These are phyloP conservation scores for Schizophyllum commune DNA, from an alignment of 1,284 basidiomycete species.

Conservation along the genomic window DNA sequence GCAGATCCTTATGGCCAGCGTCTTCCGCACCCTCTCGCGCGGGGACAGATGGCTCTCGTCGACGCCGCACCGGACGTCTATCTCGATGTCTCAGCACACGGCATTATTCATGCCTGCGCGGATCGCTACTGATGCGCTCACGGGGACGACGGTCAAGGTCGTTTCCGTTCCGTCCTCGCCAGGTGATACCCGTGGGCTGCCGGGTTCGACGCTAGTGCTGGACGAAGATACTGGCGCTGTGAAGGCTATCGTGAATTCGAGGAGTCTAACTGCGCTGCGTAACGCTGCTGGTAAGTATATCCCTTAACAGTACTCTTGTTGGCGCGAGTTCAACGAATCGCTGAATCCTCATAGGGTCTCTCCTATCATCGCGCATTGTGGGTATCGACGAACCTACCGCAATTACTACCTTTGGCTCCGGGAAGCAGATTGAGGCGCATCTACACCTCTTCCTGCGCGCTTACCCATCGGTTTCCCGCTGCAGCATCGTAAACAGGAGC, in stretches of 20 bases:
- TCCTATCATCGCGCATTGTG: constrained; percentile 57
- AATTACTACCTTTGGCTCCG: constrained; percentile 71
- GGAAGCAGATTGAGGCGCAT: constrained; percentile 62
- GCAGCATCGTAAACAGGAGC: constrained; percentile 61
- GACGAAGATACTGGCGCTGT: constrained; percentile 62
- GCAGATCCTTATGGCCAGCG: constrained; percentile 45
- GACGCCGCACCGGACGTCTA: constrained; percentile 42
- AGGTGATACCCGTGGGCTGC: constrained; percentile 47
- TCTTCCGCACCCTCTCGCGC: constrained; percentile 27
- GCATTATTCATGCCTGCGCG: constrained; percentile 69
- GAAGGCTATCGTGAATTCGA: constrained; percentile 70
- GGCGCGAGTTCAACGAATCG: background rate
- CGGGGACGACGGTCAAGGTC: constrained; percentile 57
- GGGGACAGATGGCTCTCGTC: constrained; percentile 5
- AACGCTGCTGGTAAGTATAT: constrained; percentile 65
- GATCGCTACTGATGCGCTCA: constrained; percentile 22
- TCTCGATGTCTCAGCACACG: constrained; percentile 43
- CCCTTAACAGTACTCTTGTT: constrained; percentile 1
- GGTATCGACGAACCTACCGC: constrained; percentile 32
- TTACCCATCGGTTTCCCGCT: constrained; percentile 46
- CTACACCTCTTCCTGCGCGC: constrained; percentile 52
- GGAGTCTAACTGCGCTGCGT: constrained; percentile 67
- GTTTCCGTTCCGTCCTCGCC: constrained; percentile 54
- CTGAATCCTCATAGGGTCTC: constrained; percentile 47
- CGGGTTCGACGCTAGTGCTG: constrained; percentile 70